Evolutionary conservation across 768 basidiomycete genomes (phyloP).

Genomic region (Amanita thiersii): DNA sequence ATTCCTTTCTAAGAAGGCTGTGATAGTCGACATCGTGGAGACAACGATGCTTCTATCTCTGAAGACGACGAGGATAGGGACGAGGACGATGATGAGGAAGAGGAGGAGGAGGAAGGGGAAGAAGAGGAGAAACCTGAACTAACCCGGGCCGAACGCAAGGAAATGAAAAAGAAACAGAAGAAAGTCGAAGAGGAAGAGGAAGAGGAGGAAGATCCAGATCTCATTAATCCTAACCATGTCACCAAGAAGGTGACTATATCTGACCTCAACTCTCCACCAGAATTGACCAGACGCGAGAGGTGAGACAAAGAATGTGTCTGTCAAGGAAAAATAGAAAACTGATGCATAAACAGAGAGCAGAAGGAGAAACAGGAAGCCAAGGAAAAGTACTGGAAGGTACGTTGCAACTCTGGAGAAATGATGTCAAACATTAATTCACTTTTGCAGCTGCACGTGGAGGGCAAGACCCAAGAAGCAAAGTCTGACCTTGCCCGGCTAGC

Average conservation of each 20-base stretch:
- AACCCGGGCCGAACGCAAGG: conserved; percentile 63
- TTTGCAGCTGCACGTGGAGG: conserved; percentile 57
- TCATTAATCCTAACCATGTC: conserved; percentile 75
- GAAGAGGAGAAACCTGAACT: conserved; percentile 48
- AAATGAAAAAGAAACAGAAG: conserved; percentile 77
- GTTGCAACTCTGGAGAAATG: conserved; percentile 8
- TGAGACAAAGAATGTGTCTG: conserved; percentile 15
- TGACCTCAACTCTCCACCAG: conserved; percentile 57
- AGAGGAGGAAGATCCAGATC: conserved; percentile 56
- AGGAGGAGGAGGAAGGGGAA: conserved; percentile 35
- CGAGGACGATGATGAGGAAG: conserved; percentile 31
- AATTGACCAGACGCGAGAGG: conserved; percentile 63
- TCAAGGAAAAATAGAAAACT: conserved; percentile 5
- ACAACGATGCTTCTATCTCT: conserved; percentile 31
- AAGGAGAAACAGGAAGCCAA: conserved; percentile 90
- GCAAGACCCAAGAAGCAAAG: conserved; percentile 90
- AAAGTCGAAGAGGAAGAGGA: conserved; percentile 27
- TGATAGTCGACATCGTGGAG: conserved; percentile 12
- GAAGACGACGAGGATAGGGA: conserved; percentile 32
- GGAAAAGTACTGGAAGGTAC: conserved; percentile 81
- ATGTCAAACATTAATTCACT: conserved; percentile 1
- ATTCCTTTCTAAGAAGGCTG: conserved; percentile 11
- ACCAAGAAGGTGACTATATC: conserved; percentile 69
- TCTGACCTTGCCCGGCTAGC: conserved; percentile 79
- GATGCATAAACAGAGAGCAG: conserved; percentile 53